These are phyloP conservation scores for Eucalyptus melliodora DNA, from an alignment of 345 rosid species.

Conservation along the genomic window DNA sequence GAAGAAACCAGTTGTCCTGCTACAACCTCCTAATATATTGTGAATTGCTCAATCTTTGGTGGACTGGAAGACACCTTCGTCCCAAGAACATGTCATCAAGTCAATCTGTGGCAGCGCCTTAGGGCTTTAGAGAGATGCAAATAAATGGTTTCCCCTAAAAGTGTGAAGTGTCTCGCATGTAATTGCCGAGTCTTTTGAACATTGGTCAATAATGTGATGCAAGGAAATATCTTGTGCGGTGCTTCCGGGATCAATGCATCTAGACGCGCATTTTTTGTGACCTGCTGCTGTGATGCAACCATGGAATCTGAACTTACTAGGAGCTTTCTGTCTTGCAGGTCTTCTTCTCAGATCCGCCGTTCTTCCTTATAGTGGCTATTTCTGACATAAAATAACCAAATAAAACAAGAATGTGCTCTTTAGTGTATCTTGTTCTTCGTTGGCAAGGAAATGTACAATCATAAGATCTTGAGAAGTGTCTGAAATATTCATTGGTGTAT, in stretches of 20 bases:
- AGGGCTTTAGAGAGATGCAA: background rate
- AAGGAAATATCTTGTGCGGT: background rate
- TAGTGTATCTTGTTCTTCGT: background rate
- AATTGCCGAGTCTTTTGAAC: background rate
- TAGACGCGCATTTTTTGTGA: background rate
- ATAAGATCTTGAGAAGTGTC: background rate
- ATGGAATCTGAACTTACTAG: background rate
- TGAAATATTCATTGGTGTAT: background rate
- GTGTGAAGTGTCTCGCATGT: background rate
- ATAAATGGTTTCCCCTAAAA: background rate
- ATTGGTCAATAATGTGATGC: background rate
- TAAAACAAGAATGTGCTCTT: background rate
- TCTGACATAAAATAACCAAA: background rate
- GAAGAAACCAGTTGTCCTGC: background rate
- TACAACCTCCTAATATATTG: background rate
- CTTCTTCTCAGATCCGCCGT: background rate
- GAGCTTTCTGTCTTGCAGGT: background rate
- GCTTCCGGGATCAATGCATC: background rate
- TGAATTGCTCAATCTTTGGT: background rate
- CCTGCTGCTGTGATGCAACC: background rate
- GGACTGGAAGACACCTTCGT: background rate
- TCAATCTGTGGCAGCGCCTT: background rate
- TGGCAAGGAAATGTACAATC: background rate
- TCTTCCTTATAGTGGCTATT: background rate
- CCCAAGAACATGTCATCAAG: background rate